These are phyloP conservation scores for Colletotrichum spaethianum DNA, from an alignment of 2,329 filamentous ascomycete genomes.

Conservation along the genomic window DNA sequence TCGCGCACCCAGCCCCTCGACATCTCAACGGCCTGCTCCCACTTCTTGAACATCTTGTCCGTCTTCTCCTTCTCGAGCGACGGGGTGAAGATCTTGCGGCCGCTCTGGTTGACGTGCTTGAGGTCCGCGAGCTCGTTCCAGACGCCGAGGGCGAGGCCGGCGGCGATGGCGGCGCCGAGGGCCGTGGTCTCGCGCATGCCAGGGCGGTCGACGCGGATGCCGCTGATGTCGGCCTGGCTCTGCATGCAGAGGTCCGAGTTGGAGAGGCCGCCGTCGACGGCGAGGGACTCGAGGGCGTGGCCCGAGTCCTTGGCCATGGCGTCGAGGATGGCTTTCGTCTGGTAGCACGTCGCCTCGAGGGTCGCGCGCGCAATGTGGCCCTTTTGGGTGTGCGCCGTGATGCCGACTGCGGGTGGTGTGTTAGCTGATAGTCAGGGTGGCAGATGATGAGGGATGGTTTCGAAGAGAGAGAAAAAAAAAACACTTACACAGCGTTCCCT, in stretches of 20 bases:
- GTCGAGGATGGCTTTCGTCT: conserved; percentile 91
- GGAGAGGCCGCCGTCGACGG: conserved; percentile 91
- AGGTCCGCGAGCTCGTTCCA: conserved; percentile 82
- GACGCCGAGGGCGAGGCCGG: conserved; percentile 85
- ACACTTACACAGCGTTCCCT: conserved; percentile 83
- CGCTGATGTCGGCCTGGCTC: conserved; percentile 88
- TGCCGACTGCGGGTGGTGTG: conserved; percentile 70
- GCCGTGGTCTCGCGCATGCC: conserved; percentile 93
- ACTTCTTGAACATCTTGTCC: conserved; percentile 61
- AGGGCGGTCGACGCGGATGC: conserved; percentile 86
- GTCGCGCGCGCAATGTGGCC: conserved; percentile 92
- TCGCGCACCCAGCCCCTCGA: conserved; percentile 65
- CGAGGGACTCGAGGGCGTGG: conserved; percentile 80
- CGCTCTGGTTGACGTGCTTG: conserved; percentile 78
- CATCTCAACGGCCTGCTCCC: conserved; percentile 73
- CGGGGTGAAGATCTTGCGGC: conserved; percentile 79
- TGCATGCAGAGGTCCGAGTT: conserved; percentile 93
- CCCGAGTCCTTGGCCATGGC: conserved; percentile 91
- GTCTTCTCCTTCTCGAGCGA: conserved; percentile 64
- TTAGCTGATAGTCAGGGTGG: conserved; percentile 5
- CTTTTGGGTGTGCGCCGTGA: conserved; percentile 87
- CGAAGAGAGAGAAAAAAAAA: neutral
- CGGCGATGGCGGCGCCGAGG: conserved; percentile 89
- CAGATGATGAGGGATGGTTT: neutral
- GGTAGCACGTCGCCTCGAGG: conserved; percentile 91